A percentile compares a stretch with the other conserved stretches of the same genome.
phyloP scores from a whole-genome alignment of 1,284 basidiomycete species.

The Boletellus deceptivus region DNA sequence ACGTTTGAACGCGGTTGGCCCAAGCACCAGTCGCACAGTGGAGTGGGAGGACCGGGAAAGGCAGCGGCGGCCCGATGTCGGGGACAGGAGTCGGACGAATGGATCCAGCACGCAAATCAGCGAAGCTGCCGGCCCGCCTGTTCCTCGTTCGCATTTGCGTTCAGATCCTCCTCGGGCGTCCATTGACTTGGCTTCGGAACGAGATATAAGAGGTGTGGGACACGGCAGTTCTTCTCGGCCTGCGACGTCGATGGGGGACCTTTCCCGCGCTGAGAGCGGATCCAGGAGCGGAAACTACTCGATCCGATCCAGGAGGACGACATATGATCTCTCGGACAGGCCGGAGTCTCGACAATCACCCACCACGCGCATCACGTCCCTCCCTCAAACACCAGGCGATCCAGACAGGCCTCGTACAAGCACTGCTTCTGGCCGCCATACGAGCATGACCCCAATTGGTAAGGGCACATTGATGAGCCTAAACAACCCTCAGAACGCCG shows the following conservation, averaged over 20 bases:
- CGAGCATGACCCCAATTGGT: constrained; percentile 14
- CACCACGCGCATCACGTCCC: constrained; percentile 8
- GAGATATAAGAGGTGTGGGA: constrained; percentile 17
- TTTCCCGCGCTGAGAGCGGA: constrained; percentile 17
- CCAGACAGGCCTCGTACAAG: constrained; percentile 12
- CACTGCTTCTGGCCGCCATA: constrained; percentile 19
- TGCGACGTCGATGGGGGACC: constrained; percentile 35
- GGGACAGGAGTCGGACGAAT: constrained; percentile 18
- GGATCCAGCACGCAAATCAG: constrained; percentile 12
- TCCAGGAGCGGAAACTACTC: constrained; percentile 12
- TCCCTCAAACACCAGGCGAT: constrained; percentile 23
- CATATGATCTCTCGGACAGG: constrained; percentile 27
- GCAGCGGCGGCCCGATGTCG: constrained; percentile 12
- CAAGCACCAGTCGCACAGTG: constrained; percentile 12
- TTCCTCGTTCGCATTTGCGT: constrained; percentile 24
- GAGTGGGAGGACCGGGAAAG: constrained; percentile 29
- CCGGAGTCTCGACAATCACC: constrained; percentile 23
- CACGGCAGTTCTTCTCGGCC: constrained; percentile 24
- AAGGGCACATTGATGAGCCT: constrained; percentile 16
- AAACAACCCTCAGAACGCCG: constrained; percentile 37
- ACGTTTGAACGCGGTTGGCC: constrained; percentile 14
- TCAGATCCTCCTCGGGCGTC: constrained; percentile 29
- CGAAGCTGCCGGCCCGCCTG: constrained; percentile 19
- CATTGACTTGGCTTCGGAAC: constrained; percentile 17
- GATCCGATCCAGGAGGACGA: constrained; percentile 24